Base-by-base conservation (phyloP, 495 filamentous ascomycete species). In the Hypoxylon lenormandii region DNA sequence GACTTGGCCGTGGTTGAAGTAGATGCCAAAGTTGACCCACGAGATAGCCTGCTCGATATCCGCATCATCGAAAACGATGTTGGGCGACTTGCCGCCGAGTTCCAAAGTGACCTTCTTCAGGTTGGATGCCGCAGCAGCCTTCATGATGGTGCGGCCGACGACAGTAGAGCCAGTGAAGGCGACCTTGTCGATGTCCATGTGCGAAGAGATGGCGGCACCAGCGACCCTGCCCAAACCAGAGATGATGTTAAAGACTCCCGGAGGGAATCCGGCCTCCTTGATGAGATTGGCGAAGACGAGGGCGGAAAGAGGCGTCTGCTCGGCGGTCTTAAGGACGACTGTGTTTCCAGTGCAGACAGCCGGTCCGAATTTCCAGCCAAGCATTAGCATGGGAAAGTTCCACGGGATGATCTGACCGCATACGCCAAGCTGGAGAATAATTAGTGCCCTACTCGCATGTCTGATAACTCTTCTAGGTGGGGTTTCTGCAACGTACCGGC, bases 101-200 rank as follows among this genome's bases (percentile, higher is more conserved):
- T 98, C 94, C 30, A 98, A 87, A n/a, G 94, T 98, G 50, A 97
- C 95, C 89, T 97, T 97, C 91, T 98, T 98, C 78, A 98, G 77
- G 86, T 98, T 98, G 76, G 91, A 95, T 77, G 89, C 83, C 48
- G 95, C 95, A 11, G 95, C 93, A 26, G 94, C 93, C 88, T 97
- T 96, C 87, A 98, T 92, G 86, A 98, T 92, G 70, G 84, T 84
- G 71, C 95, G 92, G 71, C 95, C 95, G 61, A 96, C 90, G 53
- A 91, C 72, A 72, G 95, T 98, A 16, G 92, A 97, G 66, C 95
- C 95, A 66, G 95, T 98, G 86, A 98, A 98, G 75, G 95, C 95
- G 69, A 98, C 83, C 89, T 98, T 98, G 87, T 98, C 94, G 69
- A 98, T 83, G 80, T 95, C 91, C 94, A 98, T 97, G 84, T 98